These are phyloP conservation scores for Glycyrrhiza uralensis DNA, from an alignment of 306 rosid genomes.

Conservation along the genomic window DNA sequence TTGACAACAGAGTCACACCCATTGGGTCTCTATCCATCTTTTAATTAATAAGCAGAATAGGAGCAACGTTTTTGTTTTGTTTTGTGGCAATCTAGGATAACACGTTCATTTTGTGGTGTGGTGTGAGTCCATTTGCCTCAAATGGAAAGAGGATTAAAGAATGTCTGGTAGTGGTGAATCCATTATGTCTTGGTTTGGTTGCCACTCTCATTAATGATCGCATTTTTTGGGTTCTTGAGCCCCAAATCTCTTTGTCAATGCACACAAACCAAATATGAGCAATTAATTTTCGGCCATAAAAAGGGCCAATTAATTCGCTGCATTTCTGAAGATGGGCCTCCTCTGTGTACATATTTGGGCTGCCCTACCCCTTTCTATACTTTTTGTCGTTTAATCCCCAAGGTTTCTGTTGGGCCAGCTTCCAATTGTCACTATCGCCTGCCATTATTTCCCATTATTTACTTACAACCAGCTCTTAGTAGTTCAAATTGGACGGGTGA, in stretches of 20 bases:
- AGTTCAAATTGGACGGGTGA: neutral
- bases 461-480: neutral
- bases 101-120: neutral
- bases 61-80: neutral
- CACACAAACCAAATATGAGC: conserved; percentile 25
- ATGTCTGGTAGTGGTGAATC: conserved; percentile 36
- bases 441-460: neutral
- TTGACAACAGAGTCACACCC: no score
- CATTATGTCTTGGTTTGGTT: conserved; percentile 21
- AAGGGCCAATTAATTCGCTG: conserved; percentile 15
- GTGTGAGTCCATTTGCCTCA: conserved; percentile 9
- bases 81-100: conserved; percentile 35
- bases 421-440: neutral
- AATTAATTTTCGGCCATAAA: conserved; percentile 17
- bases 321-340: conserved; percentile 23
- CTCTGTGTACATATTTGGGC: neutral
- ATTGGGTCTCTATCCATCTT: no score
- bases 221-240: conserved; percentile 61
- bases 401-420: neutral
- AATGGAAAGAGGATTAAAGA: conserved; percentile 44
- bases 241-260: conserved; percentile 25
- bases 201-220: conserved; percentile 45
- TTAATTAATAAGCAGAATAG: neutral
- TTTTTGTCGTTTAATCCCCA: conserved; percentile 9
- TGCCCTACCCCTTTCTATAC: neutral